Conservation (phyloP, 805 yeast genomes). For the Saccharomycopsis sp. region DNA sequence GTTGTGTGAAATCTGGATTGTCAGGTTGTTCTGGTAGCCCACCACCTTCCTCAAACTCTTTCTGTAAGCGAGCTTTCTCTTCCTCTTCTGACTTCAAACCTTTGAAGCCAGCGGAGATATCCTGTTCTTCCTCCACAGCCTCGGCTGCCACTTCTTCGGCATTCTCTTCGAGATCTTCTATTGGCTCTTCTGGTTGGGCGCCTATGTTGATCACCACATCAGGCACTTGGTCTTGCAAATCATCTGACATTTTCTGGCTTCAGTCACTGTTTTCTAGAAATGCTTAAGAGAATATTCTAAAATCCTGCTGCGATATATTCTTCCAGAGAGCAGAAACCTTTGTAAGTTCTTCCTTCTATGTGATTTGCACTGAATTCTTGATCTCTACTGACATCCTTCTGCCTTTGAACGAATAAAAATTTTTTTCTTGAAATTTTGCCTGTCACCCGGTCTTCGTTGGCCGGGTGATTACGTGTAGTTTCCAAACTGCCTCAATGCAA, state of each 20-base stretch:
- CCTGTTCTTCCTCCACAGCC: constrained; percentile 35
- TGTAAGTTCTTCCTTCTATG: too few relatives aligned
- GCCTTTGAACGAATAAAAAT: too few relatives aligned
- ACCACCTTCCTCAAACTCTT: constrained; percentile 96
- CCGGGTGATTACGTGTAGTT: too few relatives aligned
- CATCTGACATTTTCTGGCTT: constrained; percentile 25
- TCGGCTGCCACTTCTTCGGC: constrained; percentile 29
- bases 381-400: too few relatives aligned
- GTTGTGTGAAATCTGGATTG: constrained; percentile 68
- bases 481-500: too few relatives aligned
- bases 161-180: constrained; percentile 38
- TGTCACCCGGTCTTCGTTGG: too few relatives aligned
- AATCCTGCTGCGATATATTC: too few relatives aligned
- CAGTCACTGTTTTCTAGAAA: too few relatives aligned
- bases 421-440: too few relatives aligned
- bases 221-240: constrained; percentile 78
- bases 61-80: constrained; percentile 50
- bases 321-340: too few relatives aligned
- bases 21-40: constrained; percentile 96
- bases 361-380: too few relatives aligned
- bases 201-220: constrained; percentile 65
- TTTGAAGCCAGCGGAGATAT: constrained; percentile 71
- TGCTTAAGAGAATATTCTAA: too few relatives aligned
- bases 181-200: constrained; percentile 35
- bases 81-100: constrained; percentile 76